Evolutionary conservation across 1,284 basidiomycete genomes (phyloP).

Genomic region (Violaceomyces palustris): DNA sequence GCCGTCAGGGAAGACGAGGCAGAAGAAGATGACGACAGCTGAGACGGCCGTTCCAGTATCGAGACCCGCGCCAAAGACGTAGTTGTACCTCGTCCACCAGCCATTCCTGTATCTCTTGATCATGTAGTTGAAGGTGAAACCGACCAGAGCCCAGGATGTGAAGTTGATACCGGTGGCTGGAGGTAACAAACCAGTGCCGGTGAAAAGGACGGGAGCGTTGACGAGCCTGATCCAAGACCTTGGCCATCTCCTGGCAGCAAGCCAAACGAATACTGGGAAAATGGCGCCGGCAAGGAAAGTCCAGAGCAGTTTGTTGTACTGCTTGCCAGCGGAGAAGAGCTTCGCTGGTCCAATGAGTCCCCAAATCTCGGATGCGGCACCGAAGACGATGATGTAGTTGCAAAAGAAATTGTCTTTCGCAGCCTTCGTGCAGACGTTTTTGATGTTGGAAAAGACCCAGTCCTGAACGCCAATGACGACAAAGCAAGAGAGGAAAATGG

Average conservation of each 20-base stretch:
- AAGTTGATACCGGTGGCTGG: conserved; percentile 52
- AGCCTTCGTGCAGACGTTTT: conserved; percentile 62
- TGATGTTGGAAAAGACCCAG: conserved; percentile 69
- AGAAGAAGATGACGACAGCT: conserved; percentile 26
- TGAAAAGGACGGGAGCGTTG: conserved; percentile 39
- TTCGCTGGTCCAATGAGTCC: conserved; percentile 55
- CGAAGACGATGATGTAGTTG: conserved; percentile 29
- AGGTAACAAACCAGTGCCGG: conserved; percentile 35
- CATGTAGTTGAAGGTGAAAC: conserved; percentile 53
- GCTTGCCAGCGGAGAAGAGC: conserved; percentile 22
- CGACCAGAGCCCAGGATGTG: conserved; percentile 56
- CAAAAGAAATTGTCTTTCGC: conserved; percentile 47
- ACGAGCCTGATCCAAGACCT: conserved; percentile 24
- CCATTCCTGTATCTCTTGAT: conserved; percentile 42
- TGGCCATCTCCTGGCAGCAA: conserved; percentile 17
- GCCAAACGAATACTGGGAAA: conserved; percentile 33
- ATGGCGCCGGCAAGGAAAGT: conserved; percentile 39
- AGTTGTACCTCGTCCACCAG: conserved; percentile 55
- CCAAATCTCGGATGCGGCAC: conserved; percentile 45
- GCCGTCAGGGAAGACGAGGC: conserved; percentile 21
- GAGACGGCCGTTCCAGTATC: conserved; percentile 53
- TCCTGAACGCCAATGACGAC: conserved; percentile 57
- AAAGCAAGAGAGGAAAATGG: conserved; percentile 65
- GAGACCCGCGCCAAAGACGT: conserved; percentile 51
- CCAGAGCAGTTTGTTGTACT: conserved; percentile 34